Evolutionary conservation across 768 basidiomycete species (phyloP), one percentile per base, ranked within the genome.

Genomic region (Xerocomellus intermedius): DNA sequence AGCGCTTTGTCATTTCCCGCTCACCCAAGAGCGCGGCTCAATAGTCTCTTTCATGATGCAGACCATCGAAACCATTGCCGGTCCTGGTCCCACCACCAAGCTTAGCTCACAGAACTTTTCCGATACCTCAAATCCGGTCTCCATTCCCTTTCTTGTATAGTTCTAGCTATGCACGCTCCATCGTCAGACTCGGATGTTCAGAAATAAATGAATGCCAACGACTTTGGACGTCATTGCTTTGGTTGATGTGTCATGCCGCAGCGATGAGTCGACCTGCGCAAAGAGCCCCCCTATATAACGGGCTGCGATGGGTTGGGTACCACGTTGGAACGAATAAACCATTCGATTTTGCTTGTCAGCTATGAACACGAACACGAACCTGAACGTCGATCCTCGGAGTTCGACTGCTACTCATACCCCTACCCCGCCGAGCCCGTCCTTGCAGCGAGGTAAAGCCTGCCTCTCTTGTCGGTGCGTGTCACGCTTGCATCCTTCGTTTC

Each of bases 381-480:
- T 36, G 8, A 57, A 44, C 24, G 48, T 17, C 6, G 57, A 55
- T 38, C 37, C 57, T 16, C 63, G 56, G 42, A 22, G 41, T 2
- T 42, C 55, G 30, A 24, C 36, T 17, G n/a, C 21, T 6, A 2
- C 17, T 32, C 30, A 50, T 10, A 19, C 41, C 2, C 32, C 48
- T 12, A 13, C 41, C 4, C 9, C 57, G 0, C 30, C 46, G 9
- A 58, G 32, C 38, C 54, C 67, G 8, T 54, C 67, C 28, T 62
- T 80, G 30, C 79, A 79, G 37, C 73, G 79, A 38, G 81, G 82
- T 9, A 75, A 74, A 54, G 82, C 81, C 13, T 82, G 81, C 51
- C 60, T 79, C 7, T 74, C 79, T n/a, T 82, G 82, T 70, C 74
- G 78, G 80, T 80, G 17, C 50, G 77, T 64, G 13, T 36, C 30